Conservation (phyloP, 768 basidiomycete genomes). For the Lentinula guzmanii region DNA sequence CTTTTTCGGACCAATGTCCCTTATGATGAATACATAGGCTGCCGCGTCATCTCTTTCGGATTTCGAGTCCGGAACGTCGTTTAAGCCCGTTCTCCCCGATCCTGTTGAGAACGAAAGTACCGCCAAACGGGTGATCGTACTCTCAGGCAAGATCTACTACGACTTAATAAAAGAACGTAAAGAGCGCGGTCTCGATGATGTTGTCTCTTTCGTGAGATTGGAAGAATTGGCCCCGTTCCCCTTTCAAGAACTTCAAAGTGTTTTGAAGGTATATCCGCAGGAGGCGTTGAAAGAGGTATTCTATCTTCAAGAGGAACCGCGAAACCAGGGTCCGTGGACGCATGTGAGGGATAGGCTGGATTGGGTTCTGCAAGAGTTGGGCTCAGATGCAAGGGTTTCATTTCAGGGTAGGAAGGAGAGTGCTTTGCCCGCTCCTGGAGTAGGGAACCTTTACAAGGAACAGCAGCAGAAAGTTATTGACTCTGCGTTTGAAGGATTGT, state of each 20-base stretch:
- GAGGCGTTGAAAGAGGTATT: conserved; percentile 29
- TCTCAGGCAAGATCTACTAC: conserved; percentile 86
- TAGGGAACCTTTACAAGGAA: conserved; percentile 56
- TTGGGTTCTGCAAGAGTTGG: conserved; percentile 38
- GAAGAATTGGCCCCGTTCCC: conserved; percentile 92
- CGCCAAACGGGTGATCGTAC: conserved; percentile 62
- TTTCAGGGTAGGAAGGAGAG: conserved; percentile 70
- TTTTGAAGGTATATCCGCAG: conserved; percentile 38
- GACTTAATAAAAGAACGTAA: conserved; percentile 72
- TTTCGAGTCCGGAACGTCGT: conserved; percentile 50
- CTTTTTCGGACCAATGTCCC: not conserved
- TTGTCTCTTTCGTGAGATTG: conserved; percentile 67
- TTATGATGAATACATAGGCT: conserved; percentile 37
- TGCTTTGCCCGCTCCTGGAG: conserved; percentile 73
- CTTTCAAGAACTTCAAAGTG: conserved; percentile 43
- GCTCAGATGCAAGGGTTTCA: conserved; percentile 26
- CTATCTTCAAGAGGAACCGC: conserved; percentile 87
- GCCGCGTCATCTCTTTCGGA: conserved; percentile 66
- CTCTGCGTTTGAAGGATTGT: conserved; percentile 45
- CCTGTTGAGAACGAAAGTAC: conserved; percentile 25
- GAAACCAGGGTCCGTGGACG: conserved; percentile 78
- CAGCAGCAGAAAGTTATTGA: conserved; percentile 63
- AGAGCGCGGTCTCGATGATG: conserved; percentile 35
- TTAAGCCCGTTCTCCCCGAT: conserved; percentile 66
- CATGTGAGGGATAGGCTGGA: conserved; percentile 59